Evolutionary conservation across 2,329 filamentous ascomycete species (phyloP).

Genomic region (Seiridium unicorne): DNA sequence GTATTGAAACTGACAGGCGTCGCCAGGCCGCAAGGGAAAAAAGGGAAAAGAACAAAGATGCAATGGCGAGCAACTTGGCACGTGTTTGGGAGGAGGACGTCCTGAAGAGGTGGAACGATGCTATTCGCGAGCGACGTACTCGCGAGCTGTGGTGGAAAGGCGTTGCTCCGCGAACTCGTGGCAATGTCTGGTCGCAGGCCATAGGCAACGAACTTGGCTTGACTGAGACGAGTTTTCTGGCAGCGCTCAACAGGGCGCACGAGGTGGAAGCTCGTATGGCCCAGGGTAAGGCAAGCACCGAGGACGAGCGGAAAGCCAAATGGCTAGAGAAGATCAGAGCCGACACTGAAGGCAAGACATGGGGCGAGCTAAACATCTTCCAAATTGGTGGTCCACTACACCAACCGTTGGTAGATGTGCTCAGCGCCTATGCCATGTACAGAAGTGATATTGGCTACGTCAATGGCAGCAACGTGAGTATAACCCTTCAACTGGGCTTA

Average conservation of each 20-base stretch:
- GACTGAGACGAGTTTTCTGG: constrained; percentile 64
- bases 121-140: constrained; percentile 66
- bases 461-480: constrained; percentile 69
- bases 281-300: constrained; percentile 47
- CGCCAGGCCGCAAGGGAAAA: constrained; percentile 52
- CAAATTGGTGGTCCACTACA: constrained; percentile 65
- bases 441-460: constrained; percentile 79
- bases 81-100: constrained; percentile 75
- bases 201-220: constrained; percentile 73
- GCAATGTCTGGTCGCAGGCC: constrained; percentile 67
- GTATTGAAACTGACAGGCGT: constrained; percentile 58
- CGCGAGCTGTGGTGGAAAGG: constrained; percentile 83
- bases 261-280: constrained; percentile 58
- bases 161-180: constrained; percentile 68
- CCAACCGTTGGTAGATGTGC: constrained; percentile 65
- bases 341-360: constrained; percentile 64
- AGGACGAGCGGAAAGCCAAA: constrained; percentile 53
- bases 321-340: constrained; percentile 64
- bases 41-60: constrained; percentile 54
- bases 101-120: constrained; percentile 71
- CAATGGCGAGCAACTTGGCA: constrained; percentile 45
- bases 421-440: constrained; percentile 80
- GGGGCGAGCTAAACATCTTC: constrained; percentile 73
- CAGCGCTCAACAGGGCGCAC: constrained; percentile 66
- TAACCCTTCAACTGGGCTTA: neutral